Evolutionary conservation across 1,284 basidiomycete genomes (phyloP).

Genomic region (Athelia sp.): DNA sequence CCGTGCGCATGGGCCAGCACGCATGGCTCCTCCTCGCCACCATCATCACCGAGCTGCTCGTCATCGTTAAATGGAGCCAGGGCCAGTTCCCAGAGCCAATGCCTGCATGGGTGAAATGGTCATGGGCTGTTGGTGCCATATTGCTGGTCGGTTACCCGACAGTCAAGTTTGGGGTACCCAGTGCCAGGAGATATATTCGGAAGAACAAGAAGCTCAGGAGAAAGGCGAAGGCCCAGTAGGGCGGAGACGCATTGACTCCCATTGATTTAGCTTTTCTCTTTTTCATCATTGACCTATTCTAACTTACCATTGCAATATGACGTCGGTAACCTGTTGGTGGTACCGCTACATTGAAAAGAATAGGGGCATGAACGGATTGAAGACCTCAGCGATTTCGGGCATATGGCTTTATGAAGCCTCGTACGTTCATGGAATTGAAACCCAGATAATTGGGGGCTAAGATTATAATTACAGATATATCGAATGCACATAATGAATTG

Average conservation of each 20-base stretch:
- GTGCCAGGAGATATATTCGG: neutral
- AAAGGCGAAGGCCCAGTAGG: neutral
- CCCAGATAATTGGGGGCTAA: no score
- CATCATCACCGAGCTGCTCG: constrained; percentile 70
- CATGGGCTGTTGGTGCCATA: constrained; percentile 52
- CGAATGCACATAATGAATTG: no score
- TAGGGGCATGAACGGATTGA: no score
- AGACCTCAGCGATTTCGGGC: no score
- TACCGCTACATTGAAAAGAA: no score
- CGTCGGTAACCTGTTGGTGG: no score
- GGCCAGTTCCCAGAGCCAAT: constrained; percentile 65
- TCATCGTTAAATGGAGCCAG: constrained; percentile 73
- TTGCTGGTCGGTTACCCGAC: constrained; percentile 66
- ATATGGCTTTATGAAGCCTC: no score
- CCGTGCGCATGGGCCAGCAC: constrained; percentile 82
- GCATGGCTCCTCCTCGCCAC: constrained; percentile 81
- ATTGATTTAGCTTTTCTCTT: no score
- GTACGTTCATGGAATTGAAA: no score
- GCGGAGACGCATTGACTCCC: neutral
- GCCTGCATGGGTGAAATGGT: constrained; percentile 57
- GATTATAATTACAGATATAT: no score
- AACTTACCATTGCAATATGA: no score
- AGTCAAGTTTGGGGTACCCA: constrained; percentile 27
- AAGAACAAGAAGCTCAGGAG: neutral
- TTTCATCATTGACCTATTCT: no score